Evolutionary conservation across 2,329 filamentous ascomycete genomes (phyloP), one percentile per base, ranked within the genome.

Genomic region (Corniculantispora saksenae): DNA sequence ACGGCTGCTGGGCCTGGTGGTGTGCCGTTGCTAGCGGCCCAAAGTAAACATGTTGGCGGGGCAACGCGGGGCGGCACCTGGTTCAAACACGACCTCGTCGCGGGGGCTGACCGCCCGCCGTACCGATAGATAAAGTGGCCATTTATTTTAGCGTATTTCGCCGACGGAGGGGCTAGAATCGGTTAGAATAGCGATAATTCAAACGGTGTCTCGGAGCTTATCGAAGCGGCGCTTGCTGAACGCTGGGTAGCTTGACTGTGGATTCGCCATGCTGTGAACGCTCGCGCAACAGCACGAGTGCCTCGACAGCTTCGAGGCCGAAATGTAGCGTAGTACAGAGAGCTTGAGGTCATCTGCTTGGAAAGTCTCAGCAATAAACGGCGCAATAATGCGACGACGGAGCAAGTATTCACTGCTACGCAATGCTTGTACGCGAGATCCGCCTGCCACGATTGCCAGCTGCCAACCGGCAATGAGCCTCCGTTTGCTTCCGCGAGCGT

Each of bases 41-140:
- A 69, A 69, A 70, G 73, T 73, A 71, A 72, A 74, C 67, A 68
- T 67, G 76, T 78, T 78, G 76, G 70, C 75, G 51, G 58, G 71
- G 75, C 76, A 78, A 78, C 76, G 59, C 59, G n/a, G 23, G 7
- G 35, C 48, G 48, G 38, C 38, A 17, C 35, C 21, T 62, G 8
- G 61, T 40, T 56, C 53, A 57, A 50, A 50, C 53, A 57, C 43
- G 50, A 50, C 38, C 27, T 35, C 38, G 61, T 57, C 61, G 61
- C 61, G 61, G 61, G n/a, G 61, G 51, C 43, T 55, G 35, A 21
- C 27, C 51, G 54, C n/a, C 23, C 17, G 6, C 17, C 17, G 32
- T 32, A 5, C 10, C 32, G 32, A 32, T 32, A 10, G 32, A 29
- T 38, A 40, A 40, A 21, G 54, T 48, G 43, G 32, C 29, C 29